These are phyloP conservation scores for Barnettozyma sp. DNA, from an alignment of 805 yeast genomes.

Conservation along the genomic window DNA sequence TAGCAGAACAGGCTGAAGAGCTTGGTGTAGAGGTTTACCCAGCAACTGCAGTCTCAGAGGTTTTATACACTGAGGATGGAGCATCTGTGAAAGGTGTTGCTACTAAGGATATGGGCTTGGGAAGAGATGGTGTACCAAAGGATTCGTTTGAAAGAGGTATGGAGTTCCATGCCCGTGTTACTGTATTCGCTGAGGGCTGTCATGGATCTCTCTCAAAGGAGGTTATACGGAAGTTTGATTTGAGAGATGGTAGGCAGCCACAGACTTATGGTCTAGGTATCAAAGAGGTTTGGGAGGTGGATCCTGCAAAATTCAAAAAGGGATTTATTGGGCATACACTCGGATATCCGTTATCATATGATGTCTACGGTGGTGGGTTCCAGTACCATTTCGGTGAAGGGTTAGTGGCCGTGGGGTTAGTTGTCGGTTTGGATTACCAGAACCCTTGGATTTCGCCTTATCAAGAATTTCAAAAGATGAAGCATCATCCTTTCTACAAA, in stretches of 20 bases:
- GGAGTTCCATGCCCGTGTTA: constrained; percentile 89
- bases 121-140: constrained; percentile 68
- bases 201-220: constrained; percentile 89
- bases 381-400: constrained; percentile 96
- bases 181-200: constrained; percentile 96
- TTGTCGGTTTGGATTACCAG: constrained; percentile 86
- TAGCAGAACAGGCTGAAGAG: constrained; percentile 86
- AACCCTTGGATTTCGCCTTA: constrained; percentile 96
- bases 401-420: constrained; percentile 87
- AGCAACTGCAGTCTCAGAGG: constrained; percentile 77
- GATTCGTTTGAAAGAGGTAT: constrained; percentile 89
- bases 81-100: constrained; percentile 85
- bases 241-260: constrained; percentile 56
- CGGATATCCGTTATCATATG: constrained; percentile 76
- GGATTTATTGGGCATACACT: constrained; percentile 83
- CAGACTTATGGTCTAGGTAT: constrained; percentile 96
- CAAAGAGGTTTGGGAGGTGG: constrained; percentile 96
- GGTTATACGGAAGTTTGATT: constrained; percentile 57
- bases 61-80: constrained; percentile 55
- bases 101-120: constrained; percentile 86
- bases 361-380: constrained; percentile 93
- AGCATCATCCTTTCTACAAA: constrained; percentile 80
- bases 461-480: constrained; percentile 92
- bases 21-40: constrained; percentile 92
- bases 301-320: constrained; percentile 67